Evolutionary conservation across 2,329 filamentous ascomycete genomes (phyloP).

Genomic region (Alternaria postmessia): DNA sequence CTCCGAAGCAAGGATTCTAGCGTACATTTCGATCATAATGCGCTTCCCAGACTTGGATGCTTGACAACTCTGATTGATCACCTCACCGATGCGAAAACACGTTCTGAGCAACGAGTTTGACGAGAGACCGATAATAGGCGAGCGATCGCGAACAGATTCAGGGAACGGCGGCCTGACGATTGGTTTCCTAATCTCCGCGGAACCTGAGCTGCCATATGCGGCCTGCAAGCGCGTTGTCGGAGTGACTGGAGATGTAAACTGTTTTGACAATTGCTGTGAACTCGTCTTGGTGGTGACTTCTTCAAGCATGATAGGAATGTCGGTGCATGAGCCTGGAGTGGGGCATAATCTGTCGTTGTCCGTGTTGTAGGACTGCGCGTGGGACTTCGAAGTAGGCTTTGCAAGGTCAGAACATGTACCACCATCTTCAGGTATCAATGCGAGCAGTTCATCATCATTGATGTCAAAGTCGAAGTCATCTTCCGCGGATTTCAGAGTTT

Average conservation of each 20-base stretch:
- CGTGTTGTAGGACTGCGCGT: neutral
- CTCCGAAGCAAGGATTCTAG: slow-evolving; percentile 65
- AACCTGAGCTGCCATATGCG: slow-evolving; percentile 5
- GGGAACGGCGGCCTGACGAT: slow-evolving; percentile 65
- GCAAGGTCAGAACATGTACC: neutral
- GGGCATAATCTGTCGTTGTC: neutral
- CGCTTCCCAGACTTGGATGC: slow-evolving; percentile 59
- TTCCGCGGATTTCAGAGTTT: neutral
- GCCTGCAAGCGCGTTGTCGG: slow-evolving; percentile 24
- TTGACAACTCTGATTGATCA: slow-evolving; percentile 60
- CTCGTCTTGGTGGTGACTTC: neutral
- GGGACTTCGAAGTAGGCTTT: slow-evolving; percentile 7
- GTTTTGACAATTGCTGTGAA: slow-evolving; percentile 10
- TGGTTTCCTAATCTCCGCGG: slow-evolving; percentile 40
- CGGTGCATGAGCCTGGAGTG: neutral
- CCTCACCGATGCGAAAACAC: slow-evolving; percentile 71
- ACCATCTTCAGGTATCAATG: slow-evolving; percentile 13
- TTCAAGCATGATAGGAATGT: neutral
- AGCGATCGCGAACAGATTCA: slow-evolving; percentile 58
- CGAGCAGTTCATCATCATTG: slow-evolving; percentile 35
- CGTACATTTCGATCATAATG: slow-evolving; percentile 68
- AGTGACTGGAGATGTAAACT: slow-evolving; percentile 39
- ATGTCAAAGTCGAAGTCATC: slow-evolving; percentile 35
- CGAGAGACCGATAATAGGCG: slow-evolving; percentile 62
- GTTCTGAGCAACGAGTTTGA: slow-evolving; percentile 60